These are phyloP conservation scores for Scenedesmus sp. DNA, from an alignment of 163 green algal genomes.

Conservation along the genomic window DNA sequence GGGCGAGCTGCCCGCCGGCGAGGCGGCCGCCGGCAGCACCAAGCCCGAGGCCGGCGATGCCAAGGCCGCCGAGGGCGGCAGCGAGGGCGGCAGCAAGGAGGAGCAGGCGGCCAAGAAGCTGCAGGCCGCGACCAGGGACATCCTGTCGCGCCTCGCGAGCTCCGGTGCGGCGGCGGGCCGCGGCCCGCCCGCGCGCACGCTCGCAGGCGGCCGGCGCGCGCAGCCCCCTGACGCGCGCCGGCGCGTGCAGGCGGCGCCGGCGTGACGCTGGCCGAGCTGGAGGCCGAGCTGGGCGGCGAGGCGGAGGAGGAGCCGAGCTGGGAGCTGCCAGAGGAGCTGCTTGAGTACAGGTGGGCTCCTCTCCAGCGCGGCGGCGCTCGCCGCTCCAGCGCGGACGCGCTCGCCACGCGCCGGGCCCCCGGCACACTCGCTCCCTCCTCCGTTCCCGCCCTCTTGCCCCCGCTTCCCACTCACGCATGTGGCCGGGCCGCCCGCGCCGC, in stretches of 20 bases:
- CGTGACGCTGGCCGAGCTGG: slow-evolving; percentile 28
- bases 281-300: slow-evolving; percentile 26
- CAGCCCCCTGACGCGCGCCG: too few relatives aligned
- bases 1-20: slow-evolving; percentile 20
- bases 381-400: neutral
- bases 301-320: slow-evolving; percentile 59
- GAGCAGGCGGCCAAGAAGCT: slow-evolving; percentile 29
- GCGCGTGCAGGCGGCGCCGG: too few relatives aligned
- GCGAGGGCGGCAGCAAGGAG: neutral
- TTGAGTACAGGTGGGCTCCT: slow-evolving; percentile 57
- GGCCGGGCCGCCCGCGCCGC: too few relatives aligned
- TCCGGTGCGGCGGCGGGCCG: slow-evolving; percentile 9
- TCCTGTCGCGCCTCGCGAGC: neutral
- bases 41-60: neutral
- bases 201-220: too few relatives aligned
- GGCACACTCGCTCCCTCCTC: too few relatives aligned
- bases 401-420: too few relatives aligned
- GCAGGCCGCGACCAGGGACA: slow-evolving; percentile 27
- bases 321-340: slow-evolving; percentile 73
- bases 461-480: too few relatives aligned
- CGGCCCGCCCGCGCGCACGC: too few relatives aligned
- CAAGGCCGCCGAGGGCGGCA: neutral
- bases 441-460: too few relatives aligned
- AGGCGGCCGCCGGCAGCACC: neutral
- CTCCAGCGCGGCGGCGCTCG: neutral